phyloP scores from a whole-genome alignment of 441 rosid species.

The Gossypium schwendimanii region DNA sequence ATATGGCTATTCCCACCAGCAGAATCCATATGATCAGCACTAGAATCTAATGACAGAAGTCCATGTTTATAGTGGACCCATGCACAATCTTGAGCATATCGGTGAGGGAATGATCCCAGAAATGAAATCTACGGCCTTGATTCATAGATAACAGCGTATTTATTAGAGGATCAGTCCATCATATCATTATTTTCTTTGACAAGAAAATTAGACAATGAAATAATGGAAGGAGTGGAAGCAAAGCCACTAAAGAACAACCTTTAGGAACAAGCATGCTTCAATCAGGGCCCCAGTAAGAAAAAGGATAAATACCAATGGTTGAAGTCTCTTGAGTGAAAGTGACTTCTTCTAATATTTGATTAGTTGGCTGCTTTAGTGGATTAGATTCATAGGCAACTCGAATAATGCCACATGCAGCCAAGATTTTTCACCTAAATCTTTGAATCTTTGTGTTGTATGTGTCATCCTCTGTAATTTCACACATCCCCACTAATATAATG shows the following conservation, averaged over 20 bases:
- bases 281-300: slow-evolving; percentile 9
- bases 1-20: neutral
- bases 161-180: neutral
- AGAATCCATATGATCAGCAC: neutral
- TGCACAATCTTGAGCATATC: neutral
- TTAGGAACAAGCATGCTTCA: slow-evolving; percentile 25
- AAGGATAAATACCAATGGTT: slow-evolving; percentile 16
- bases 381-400: slow-evolving; percentile 21
- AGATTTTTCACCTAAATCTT: slow-evolving; percentile 21
- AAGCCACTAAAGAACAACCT: slow-evolving; percentile 26
- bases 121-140: neutral
- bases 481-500: slow-evolving; percentile 9
- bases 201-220: slow-evolving; percentile 1
- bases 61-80: neutral
- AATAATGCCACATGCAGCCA: slow-evolving; percentile 18
- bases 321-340: slow-evolving; percentile 18
- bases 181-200: slow-evolving; percentile 8
- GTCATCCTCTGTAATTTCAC: slow-evolving; percentile 10
- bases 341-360: neutral
- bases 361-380: slow-evolving; percentile 23
- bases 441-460: slow-evolving; percentile 14
- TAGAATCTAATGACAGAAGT: neutral
- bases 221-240: slow-evolving; percentile 22
- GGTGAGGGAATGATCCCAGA: neutral
- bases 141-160: neutral